phyloP scores from a whole-genome alignment of 257 asterid genomes.

The Solanum peruvianum region DNA sequence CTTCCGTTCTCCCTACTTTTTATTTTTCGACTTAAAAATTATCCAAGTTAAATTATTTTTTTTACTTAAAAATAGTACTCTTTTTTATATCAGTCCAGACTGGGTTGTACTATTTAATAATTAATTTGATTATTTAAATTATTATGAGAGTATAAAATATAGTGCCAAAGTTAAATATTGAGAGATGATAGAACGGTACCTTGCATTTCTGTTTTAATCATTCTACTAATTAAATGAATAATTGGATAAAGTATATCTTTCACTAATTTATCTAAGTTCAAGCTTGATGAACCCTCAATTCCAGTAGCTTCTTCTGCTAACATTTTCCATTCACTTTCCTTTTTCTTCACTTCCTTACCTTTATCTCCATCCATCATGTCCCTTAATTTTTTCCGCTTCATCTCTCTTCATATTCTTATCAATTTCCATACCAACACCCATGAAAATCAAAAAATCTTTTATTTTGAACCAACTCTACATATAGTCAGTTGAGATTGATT shows the following conservation, averaged over 20 bases:
- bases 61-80: no score
- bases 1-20: no score
- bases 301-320: conserved; percentile 2
- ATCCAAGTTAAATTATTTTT: no score
- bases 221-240: not conserved
- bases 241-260: not conserved
- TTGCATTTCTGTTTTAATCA: no score
- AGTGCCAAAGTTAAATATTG: not conserved
- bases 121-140: no score
- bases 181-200: not conserved
- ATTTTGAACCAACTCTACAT: not conserved
- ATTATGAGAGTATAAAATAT: not conserved
- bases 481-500: not conserved
- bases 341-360: conserved; percentile 4
- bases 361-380: conserved; percentile 5
- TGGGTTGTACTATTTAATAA: no score
- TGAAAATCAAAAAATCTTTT: not conserved
- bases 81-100: no score
- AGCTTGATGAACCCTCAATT: not conserved
- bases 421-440: conserved; percentile 4
- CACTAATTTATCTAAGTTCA: not conserved
- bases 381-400: not conserved
- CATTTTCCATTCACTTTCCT: not conserved
- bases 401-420: not conserved
- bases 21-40: no score